These are phyloP conservation scores for Alnus glutinosa DNA, from an alignment of 306 rosid species.

Conservation along the genomic window DNA sequence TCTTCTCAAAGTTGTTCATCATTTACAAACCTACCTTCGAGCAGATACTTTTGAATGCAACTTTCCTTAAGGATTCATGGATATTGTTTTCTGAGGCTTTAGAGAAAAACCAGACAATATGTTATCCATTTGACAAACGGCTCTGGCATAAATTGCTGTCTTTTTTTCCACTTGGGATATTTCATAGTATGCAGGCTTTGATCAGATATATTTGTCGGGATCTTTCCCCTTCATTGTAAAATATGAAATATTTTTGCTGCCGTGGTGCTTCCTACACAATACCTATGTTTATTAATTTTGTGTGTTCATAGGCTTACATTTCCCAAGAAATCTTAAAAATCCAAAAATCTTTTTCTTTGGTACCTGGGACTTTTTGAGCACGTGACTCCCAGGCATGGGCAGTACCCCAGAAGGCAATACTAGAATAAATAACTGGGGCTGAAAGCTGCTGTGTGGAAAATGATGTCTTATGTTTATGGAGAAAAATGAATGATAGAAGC, in stretches of 20 bases:
- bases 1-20: no score
- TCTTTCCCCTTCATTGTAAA: no score
- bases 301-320: background rate
- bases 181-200: background rate
- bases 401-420: background rate
- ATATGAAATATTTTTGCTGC: no score
- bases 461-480: no score
- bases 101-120: background rate
- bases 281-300: background rate
- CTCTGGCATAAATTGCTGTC: background rate
- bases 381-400: background rate
- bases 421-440: background rate
- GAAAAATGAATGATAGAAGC: no score
- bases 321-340: background rate
- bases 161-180: background rate
- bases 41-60: no score
- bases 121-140: background rate
- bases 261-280: no score
- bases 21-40: no score
- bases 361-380: background rate
- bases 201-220: background rate
- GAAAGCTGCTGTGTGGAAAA: background rate
- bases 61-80: no score
- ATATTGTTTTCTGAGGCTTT: no score
- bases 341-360: background rate